A percentile compares a stretch with the other conserved stretches of the same genome.
Conservation (phyloP, 495 filamentous ascomycete genomes). For the Penicillium alfredii region DNA sequence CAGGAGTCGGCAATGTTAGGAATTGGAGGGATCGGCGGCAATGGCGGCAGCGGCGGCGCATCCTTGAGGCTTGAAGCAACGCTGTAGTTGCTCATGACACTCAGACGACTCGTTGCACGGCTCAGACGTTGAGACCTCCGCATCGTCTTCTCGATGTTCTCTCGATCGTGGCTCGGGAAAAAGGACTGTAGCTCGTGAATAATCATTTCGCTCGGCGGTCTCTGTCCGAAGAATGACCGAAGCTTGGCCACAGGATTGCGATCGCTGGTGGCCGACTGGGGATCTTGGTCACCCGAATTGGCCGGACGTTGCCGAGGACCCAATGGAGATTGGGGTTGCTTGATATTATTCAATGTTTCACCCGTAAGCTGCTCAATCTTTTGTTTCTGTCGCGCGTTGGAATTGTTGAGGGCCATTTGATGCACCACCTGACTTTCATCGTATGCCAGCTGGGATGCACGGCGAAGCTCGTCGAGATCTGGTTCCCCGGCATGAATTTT, state of each 20-base stretch:
- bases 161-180: constrained; percentile 89
- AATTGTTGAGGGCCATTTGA: constrained; percentile 54
- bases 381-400: constrained; percentile 58
- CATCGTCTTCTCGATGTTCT: constrained; percentile 90
- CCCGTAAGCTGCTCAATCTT: constrained; percentile 83
- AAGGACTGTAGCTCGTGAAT: constrained; percentile 92
- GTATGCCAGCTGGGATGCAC: constrained; percentile 74
- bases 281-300: constrained; percentile 46
- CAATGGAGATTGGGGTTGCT: constrained; percentile 74
- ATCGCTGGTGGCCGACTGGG: constrained; percentile 35
- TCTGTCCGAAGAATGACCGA: constrained; percentile 75
- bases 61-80: constrained; percentile 86
- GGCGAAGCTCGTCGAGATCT: constrained; percentile 68
- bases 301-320: constrained; percentile 57
- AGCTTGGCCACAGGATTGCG: constrained; percentile 53
- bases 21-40: constrained; percentile 68
- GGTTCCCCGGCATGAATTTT: constrained; percentile 86
- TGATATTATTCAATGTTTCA: constrained; percentile 74
- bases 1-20: constrained; percentile 95
- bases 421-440: constrained; percentile 76
- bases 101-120: constrained; percentile 83
- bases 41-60: constrained; percentile 27
- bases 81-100: constrained; percentile 89
- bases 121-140: constrained; percentile 86
- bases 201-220: constrained; percentile 95